These are phyloP conservation scores for Neckera pumila DNA, from an alignment of 225 moss, liverwort and hornwort species.

Conservation along the genomic window DNA sequence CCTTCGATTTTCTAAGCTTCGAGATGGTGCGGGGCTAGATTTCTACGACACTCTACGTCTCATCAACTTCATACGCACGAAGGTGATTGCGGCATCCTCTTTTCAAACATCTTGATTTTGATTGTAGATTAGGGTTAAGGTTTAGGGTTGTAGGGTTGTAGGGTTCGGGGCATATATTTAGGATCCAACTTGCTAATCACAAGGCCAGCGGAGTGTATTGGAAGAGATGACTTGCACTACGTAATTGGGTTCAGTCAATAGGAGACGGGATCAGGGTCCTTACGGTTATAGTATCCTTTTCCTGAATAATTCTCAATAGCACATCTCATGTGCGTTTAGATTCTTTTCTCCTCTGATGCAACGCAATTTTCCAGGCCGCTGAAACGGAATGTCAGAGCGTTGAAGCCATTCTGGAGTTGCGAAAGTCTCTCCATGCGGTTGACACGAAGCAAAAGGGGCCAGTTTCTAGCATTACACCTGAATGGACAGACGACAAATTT, in stretches of 20 bases:
- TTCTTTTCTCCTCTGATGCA: not conserved
- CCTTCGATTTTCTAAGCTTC: slow-evolving; percentile 47
- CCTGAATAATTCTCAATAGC: not conserved
- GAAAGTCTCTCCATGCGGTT: not conserved
- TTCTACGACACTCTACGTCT: slow-evolving; percentile 53
- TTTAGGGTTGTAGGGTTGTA: not conserved
- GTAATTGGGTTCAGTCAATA: not conserved
- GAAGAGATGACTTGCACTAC: not conserved
- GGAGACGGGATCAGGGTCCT: not conserved
- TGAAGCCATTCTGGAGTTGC: slow-evolving; percentile 2
- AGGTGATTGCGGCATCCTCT: slow-evolving; percentile 6
- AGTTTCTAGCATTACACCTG: not conserved
- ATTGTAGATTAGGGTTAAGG: not conserved
- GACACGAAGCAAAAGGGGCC: not conserved
- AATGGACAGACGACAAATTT: slow-evolving; percentile 51
- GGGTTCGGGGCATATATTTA: not conserved
- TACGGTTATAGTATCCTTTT: not conserved
- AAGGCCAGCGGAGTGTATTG: not conserved
- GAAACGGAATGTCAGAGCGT: slow-evolving; percentile 3
- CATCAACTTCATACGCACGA: slow-evolving; percentile 38
- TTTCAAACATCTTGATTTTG: not conserved
- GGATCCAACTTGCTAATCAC: not conserved
- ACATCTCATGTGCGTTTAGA: not conserved
- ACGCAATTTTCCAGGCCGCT: slow-evolving; percentile 22
- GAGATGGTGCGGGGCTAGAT: slow-evolving; percentile 16